Conservation (phyloP, 306 rosid species). For the Biancaea sappan region DNA sequence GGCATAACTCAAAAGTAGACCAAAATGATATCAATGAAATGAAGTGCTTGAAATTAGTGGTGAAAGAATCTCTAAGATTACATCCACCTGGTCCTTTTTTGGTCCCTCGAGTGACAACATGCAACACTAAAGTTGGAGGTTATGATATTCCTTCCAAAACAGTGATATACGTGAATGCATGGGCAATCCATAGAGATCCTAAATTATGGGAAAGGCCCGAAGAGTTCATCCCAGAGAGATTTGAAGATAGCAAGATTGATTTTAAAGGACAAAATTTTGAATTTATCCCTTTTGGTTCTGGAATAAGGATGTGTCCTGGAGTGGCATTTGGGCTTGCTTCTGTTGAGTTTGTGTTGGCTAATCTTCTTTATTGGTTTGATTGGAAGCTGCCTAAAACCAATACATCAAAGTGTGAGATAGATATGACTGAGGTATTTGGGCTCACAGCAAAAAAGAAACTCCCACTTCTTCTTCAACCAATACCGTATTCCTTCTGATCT, state of each 20-base stretch:
- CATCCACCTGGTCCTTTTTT: constrained; percentile 46
- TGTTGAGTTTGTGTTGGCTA: constrained; percentile 24
- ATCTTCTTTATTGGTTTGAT: constrained; percentile 47
- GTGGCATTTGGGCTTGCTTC: neutral
- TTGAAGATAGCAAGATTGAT: neutral
- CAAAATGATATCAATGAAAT: constrained; percentile 34
- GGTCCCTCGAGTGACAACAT: constrained; percentile 18
- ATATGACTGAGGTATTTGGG: constrained; percentile 34
- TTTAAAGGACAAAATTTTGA: constrained; percentile 28
- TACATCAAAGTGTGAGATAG: neutral
- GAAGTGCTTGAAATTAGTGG: constrained; percentile 36
- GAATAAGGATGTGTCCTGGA: neutral
- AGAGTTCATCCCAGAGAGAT: neutral
- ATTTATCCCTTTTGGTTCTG: constrained; percentile 22
- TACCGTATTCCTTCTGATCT: too few species aligned
- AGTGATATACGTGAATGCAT: neutral
- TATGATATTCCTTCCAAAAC: neutral
- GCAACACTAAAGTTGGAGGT: neutral
- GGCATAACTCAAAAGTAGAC: constrained; percentile 27
- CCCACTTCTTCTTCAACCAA: constrained; percentile 38
- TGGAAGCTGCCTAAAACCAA: constrained; percentile 33
- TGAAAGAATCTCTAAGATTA: constrained; percentile 37
- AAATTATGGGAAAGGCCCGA: neutral
- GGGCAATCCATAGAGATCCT: constrained; percentile 3
- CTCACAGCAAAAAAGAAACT: constrained; percentile 24